A percentile compares a stretch with the other conserved stretches of the same genome.
phyloP scores from a whole-genome alignment of 2,329 filamentous ascomycete species.

The Pyricularia pennisetigena region DNA sequence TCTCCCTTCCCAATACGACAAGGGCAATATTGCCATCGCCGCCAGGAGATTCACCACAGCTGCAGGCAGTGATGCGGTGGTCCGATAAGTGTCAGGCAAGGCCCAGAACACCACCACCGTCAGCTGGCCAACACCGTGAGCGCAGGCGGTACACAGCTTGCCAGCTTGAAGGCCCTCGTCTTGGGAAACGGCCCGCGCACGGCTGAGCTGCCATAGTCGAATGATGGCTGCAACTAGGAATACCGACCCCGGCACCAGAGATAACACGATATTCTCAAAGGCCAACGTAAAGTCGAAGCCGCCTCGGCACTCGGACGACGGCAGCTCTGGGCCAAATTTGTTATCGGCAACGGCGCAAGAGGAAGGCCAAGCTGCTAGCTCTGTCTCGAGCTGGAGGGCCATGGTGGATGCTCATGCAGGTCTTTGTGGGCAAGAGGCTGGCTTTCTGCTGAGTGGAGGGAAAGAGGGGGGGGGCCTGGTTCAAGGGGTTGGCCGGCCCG shows the following conservation, averaged over 20 bases:
- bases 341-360: conserved; percentile 3
- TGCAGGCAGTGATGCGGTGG: not conserved
- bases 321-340: conserved; percentile 9
- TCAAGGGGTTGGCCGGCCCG: too few relatives aligned
- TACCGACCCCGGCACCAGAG: conserved; percentile 6
- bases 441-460: too few relatives aligned
- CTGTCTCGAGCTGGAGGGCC: not conserved
- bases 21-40: not conserved
- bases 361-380: not conserved
- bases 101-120: not conserved
- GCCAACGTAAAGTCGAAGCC: conserved; percentile 12
- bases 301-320: conserved; percentile 6
- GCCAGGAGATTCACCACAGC: not conserved
- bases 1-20: not conserved
- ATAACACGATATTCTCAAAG: conserved; percentile 10
- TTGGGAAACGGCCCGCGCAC: not conserved
- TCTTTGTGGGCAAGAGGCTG: too few relatives aligned
- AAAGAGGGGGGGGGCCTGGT: too few relatives aligned
- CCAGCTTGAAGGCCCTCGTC: not conserved
- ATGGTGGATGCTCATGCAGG: too few relatives aligned
- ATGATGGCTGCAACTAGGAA: conserved; percentile 3
- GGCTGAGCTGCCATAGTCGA: not conserved
- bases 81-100: not conserved
- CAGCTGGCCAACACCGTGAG: not conserved
- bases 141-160: not conserved